Percentiles rank a stretch among this genome's conserved stretches.
phyloP scores from a whole-genome alignment of 805 yeast genomes.

The Vanderwaltozyma verrucispora region DNA sequence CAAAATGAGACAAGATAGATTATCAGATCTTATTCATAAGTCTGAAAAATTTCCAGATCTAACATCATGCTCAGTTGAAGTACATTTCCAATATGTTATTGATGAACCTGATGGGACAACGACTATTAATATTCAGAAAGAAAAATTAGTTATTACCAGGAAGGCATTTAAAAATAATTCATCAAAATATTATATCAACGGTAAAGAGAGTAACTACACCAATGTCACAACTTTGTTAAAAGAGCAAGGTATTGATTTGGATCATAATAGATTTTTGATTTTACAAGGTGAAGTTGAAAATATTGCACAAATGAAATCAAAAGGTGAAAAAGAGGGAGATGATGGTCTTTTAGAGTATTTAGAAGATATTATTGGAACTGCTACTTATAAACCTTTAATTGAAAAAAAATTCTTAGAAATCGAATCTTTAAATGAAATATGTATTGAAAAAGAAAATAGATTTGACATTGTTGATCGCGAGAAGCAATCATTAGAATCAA shows the following conservation, averaged over 20 bases:
- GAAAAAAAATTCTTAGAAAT: slow-evolving; percentile 51
- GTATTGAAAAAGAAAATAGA: slow-evolving; percentile 71
- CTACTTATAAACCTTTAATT: slow-evolving; percentile 67
- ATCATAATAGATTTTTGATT: slow-evolving; percentile 88
- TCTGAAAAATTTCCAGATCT: slow-evolving; percentile 63
- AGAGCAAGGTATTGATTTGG: slow-evolving; percentile 82
- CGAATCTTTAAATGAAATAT: slow-evolving; percentile 69
- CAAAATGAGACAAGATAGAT: slow-evolving; percentile 91
- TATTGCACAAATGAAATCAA: slow-evolving; percentile 97
- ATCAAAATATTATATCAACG: slow-evolving; percentile 71
- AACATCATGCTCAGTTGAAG: slow-evolving; percentile 79
- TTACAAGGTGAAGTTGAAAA: slow-evolving; percentile 98
- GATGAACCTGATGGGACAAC: slow-evolving; percentile 45
- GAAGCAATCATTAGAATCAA: slow-evolving; percentile 48
- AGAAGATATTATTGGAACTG: slow-evolving; percentile 95
- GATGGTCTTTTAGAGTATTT: slow-evolving; percentile 90
- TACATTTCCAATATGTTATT: slow-evolving; percentile 68
- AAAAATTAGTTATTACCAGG: slow-evolving; percentile 59
- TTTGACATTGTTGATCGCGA: slow-evolving; percentile 74
- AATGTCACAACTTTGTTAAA: slow-evolving; percentile 68
- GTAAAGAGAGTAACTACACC: slow-evolving; percentile 56
- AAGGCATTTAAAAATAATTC: slow-evolving; percentile 67
- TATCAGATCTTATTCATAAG: slow-evolving; percentile 88
- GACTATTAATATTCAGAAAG: slow-evolving; percentile 41
- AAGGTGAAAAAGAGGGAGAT: slow-evolving; percentile 84